A percentile compares a stretch with the other conserved stretches of the same genome.
These are phyloP conservation scores for Choiromyces venosus DNA, from an alignment of 495 filamentous ascomycete genomes.

Conservation along the genomic window DNA sequence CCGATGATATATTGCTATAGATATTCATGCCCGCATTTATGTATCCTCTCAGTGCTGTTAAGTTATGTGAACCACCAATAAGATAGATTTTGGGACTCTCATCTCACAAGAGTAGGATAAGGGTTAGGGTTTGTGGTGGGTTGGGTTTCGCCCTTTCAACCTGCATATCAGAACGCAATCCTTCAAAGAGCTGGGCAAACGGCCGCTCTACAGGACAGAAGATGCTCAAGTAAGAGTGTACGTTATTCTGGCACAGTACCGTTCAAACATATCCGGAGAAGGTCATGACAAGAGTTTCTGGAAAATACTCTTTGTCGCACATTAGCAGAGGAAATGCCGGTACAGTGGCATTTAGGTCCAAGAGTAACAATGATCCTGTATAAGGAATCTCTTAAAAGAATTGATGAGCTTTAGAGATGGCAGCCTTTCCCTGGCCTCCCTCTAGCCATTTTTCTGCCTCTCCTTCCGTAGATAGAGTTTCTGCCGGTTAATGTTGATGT, in stretches of 20 bases:
- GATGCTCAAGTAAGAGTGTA: background rate
- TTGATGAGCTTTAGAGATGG: background rate
- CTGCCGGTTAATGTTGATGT: background rate
- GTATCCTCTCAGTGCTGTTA: background rate
- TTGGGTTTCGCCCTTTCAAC: background rate
- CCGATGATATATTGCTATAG: background rate
- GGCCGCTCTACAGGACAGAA: background rate
- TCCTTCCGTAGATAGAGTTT: background rate
- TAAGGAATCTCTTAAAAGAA: background rate
- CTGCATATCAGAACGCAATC: too few species aligned
- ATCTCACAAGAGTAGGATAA: background rate
- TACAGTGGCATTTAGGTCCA: background rate
- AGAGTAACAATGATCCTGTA: too few species aligned
- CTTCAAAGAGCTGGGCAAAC: background rate
- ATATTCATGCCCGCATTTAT: background rate
- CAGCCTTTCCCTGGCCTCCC: background rate
- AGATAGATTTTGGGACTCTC: background rate
- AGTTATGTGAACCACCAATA: background rate
- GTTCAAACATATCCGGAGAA: background rate
- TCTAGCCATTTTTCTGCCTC: too few species aligned
- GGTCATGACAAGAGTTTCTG: background rate
- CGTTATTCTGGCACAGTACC: background rate
- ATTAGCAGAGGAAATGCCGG: background rate
- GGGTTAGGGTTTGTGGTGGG: background rate
- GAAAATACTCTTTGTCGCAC: background rate